phyloP scores from a whole-genome alignment of 495 filamentous ascomycete genomes.

The Aspergillus nanangensis region DNA sequence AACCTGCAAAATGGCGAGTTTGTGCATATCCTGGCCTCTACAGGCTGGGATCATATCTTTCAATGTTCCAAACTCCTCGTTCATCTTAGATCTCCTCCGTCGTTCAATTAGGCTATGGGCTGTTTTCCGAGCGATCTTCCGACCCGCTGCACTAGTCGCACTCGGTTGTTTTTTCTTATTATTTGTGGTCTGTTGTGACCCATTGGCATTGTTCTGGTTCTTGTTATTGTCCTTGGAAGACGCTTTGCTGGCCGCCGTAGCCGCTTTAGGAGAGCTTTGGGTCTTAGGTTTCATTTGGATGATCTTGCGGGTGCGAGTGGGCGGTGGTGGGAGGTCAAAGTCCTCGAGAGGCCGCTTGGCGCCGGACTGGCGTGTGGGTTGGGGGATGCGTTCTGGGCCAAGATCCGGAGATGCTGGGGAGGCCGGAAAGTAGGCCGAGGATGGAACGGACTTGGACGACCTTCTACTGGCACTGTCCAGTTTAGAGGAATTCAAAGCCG shows the following conservation, averaged over 20 bases:
- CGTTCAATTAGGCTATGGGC: constrained; percentile 95
- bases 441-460: constrained; percentile 39
- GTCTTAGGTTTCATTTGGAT: constrained; percentile 86
- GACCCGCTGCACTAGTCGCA: constrained; percentile 72
- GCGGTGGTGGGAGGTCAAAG: constrained; percentile 85
- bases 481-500: constrained; percentile 55
- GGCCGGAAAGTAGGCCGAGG: constrained; percentile 47
- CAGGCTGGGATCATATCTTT: constrained; percentile 97
- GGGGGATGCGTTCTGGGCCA: constrained; percentile 36
- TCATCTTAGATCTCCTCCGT: constrained; percentile 92
- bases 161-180: constrained; percentile 68
- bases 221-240: constrained; percentile 26
- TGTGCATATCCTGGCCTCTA: constrained; percentile 90
- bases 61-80: constrained; percentile 91
- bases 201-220: constrained; percentile 18
- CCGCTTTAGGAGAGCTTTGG: constrained; percentile 22
- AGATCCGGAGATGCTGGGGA: constrained; percentile 54
- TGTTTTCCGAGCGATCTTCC: constrained; percentile 93
- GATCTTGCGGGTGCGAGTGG: constrained; percentile 88
- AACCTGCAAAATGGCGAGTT: constrained; percentile 93
- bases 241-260: constrained; percentile 19
- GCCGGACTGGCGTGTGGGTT: constrained; percentile 53
- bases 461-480: constrained; percentile 37
- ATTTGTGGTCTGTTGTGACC: constrained; percentile 27
- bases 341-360: constrained; percentile 45